Percentiles rank a stretch among this genome's conserved stretches.
phyloP scores from a whole-genome alignment of 345 rosid species.

The Noccaea caerulescens region DNA sequence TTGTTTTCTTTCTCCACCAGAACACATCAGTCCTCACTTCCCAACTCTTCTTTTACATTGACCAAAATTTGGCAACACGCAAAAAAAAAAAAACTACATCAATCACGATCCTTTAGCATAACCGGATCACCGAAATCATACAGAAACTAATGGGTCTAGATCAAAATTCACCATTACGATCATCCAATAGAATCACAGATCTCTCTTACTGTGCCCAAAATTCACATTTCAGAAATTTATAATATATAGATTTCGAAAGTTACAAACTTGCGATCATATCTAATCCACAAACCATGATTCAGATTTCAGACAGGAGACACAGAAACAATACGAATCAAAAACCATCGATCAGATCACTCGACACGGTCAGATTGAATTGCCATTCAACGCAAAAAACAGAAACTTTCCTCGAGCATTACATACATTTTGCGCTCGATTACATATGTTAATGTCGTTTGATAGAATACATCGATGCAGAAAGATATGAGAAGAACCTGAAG shows the following conservation, averaged over 20 bases:
- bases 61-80: slow-evolving; percentile 34
- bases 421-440: neutral
- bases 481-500: slow-evolving; percentile 43
- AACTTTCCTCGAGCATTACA: slow-evolving; percentile 24
- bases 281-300: slow-evolving; percentile 4
- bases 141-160: slow-evolving; percentile 6
- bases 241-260: neutral
- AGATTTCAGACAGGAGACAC: slow-evolving; percentile 13
- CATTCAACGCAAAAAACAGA: neutral
- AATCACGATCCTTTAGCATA: slow-evolving; percentile 1
- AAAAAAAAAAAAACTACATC: neutral
- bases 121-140: neutral
- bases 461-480: slow-evolving; percentile 4
- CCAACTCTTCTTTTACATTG: slow-evolving; percentile 37
- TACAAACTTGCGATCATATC: slow-evolving; percentile 17
- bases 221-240: slow-evolving; percentile 12
- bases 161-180: slow-evolving; percentile 26
- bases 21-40: slow-evolving; percentile 62
- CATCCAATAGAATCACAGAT: slow-evolving; percentile 21
- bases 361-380: slow-evolving; percentile 10
- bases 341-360: slow-evolving; percentile 39
- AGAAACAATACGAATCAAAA: neutral
- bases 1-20: slow-evolving; percentile 60
- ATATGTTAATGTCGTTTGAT: neutral
- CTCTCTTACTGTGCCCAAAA: slow-evolving; percentile 17